These are phyloP conservation scores for Casuarina equisetifolia DNA, from an alignment of 306 rosid genomes.

Conservation along the genomic window DNA sequence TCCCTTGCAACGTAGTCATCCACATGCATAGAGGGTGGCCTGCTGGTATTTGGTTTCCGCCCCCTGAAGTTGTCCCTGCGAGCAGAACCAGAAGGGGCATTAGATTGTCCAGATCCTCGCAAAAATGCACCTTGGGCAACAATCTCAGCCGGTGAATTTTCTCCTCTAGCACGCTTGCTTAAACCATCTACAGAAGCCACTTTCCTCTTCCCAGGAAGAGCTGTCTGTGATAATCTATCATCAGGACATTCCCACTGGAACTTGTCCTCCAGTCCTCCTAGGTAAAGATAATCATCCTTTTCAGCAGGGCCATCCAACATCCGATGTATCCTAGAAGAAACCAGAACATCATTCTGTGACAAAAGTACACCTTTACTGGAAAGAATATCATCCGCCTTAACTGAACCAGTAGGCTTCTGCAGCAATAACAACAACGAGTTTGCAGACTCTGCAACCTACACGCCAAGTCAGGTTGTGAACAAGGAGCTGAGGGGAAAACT, in stretches of 20 bases:
- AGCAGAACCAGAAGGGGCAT: constrained; percentile 76
- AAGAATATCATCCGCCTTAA: constrained; percentile 43
- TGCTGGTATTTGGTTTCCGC: constrained; percentile 98
- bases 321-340: constrained; percentile 50
- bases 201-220: constrained; percentile 66
- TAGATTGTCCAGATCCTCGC: constrained; percentile 58
- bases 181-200: constrained; percentile 64
- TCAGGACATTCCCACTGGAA: constrained; percentile 97
- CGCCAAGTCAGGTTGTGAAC: constrained; percentile 33
- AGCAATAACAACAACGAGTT: constrained; percentile 60
- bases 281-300: constrained; percentile 58
- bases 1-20: constrained; percentile 98
- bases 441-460: constrained; percentile 64
- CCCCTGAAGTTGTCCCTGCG: constrained; percentile 96
- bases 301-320: constrained; percentile 51
- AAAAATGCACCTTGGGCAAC: constrained; percentile 62
- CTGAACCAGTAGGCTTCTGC: constrained; percentile 59
- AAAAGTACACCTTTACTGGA: constrained; percentile 34
- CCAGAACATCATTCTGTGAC: constrained; percentile 43
- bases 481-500: constrained; percentile 13
- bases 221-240: constrained; percentile 64
- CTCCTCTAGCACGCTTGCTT: constrained; percentile 84
- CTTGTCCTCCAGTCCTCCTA: constrained; percentile 68
- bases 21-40: constrained; percentile 99
- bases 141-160: constrained; percentile 61